A percentile compares a stretch with the other conserved stretches of the same genome.
Conservation (phyloP, 768 basidiomycete species). For the Podaxis sp. region DNA sequence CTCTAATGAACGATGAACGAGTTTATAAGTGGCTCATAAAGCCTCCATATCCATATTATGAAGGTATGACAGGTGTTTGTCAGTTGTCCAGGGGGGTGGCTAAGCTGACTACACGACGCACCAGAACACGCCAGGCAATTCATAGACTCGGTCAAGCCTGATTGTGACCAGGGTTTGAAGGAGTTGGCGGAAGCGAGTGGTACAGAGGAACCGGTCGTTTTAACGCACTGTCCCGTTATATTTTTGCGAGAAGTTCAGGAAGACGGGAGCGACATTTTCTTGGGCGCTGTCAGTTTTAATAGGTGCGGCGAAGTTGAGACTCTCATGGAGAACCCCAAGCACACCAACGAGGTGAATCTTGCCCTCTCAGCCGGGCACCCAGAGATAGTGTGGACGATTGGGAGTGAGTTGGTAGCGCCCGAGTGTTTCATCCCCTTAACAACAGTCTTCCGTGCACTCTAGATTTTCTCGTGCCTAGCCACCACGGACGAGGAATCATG, state of each 20-base stretch:
- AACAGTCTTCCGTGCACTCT: background rate
- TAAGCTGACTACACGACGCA: background rate
- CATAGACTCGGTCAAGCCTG: slow-evolving; percentile 23
- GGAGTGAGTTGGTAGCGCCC: slow-evolving; percentile 20
- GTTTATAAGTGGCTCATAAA: slow-evolving; percentile 16
- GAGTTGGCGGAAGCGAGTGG: slow-evolving; percentile 28
- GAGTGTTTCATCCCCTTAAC: background rate
- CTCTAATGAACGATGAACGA: slow-evolving; percentile 1
- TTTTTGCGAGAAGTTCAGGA: slow-evolving; percentile 50
- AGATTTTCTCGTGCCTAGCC: slow-evolving; percentile 28
- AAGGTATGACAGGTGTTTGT: slow-evolving; percentile 21
- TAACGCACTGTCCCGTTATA: slow-evolving; percentile 43
- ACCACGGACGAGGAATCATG: slow-evolving; percentile 52
- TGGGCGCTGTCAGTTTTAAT: slow-evolving; percentile 44
- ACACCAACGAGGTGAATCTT: slow-evolving; percentile 40
- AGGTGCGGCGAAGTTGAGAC: slow-evolving; percentile 33
- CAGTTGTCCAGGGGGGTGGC: background rate
- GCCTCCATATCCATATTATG: slow-evolving; percentile 52
- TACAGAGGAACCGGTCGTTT: slow-evolving; percentile 26
- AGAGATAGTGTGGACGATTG: slow-evolving; percentile 40
- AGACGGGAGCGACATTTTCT: slow-evolving; percentile 49
- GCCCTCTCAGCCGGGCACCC: slow-evolving; percentile 45
- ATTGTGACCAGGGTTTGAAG: slow-evolving; percentile 27
- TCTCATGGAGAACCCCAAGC: slow-evolving; percentile 24
- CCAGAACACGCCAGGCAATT: slow-evolving; percentile 29